Percentiles rank a stretch among this genome's conserved stretches.
Evolutionary conservation across 2,329 filamentous ascomycete genomes (phyloP).

Genomic region (Fusarium sp.): DNA sequence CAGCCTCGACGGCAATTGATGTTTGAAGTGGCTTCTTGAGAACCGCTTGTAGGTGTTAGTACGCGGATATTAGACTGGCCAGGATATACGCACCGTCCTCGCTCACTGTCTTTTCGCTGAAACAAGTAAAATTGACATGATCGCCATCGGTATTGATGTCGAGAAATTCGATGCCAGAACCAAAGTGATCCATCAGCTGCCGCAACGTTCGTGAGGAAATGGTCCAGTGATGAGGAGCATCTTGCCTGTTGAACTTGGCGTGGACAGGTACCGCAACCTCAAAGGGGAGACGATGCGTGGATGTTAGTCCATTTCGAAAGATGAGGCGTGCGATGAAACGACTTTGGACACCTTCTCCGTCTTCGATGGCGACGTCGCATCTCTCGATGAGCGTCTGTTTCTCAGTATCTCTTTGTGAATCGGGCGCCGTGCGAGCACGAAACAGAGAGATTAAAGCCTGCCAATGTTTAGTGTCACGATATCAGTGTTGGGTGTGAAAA

Average conservation of each 20-base stretch:
- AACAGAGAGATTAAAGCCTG: conserved; percentile 80
- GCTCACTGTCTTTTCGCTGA: conserved; percentile 81
- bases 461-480: not conserved
- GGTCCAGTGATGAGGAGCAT: conserved; percentile 77
- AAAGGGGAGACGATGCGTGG: conserved; percentile 81
- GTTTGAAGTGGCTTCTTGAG: conserved; percentile 85
- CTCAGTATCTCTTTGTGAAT: conserved; percentile 68
- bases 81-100: conserved; percentile 58
- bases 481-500: not conserved
- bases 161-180: conserved; percentile 82
- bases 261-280: conserved; percentile 80
- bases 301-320: conserved; percentile 81
- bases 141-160: conserved; percentile 82
- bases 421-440: conserved; percentile 71
- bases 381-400: conserved; percentile 78
- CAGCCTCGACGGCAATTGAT: conserved; percentile 79
- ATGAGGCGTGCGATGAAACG: conserved; percentile 80
- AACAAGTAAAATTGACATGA: conserved; percentile 82
- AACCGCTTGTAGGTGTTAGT: conserved; percentile 65
- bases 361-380: conserved; percentile 80
- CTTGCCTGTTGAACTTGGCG: conserved; percentile 77
- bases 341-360: conserved; percentile 77
- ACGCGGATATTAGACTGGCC: not conserved
- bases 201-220: conserved; percentile 78
- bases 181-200: conserved; percentile 84